Evolutionary conservation across 2,329 filamentous ascomycete genomes (phyloP).

Genomic region (Basipetospora sp.): DNA sequence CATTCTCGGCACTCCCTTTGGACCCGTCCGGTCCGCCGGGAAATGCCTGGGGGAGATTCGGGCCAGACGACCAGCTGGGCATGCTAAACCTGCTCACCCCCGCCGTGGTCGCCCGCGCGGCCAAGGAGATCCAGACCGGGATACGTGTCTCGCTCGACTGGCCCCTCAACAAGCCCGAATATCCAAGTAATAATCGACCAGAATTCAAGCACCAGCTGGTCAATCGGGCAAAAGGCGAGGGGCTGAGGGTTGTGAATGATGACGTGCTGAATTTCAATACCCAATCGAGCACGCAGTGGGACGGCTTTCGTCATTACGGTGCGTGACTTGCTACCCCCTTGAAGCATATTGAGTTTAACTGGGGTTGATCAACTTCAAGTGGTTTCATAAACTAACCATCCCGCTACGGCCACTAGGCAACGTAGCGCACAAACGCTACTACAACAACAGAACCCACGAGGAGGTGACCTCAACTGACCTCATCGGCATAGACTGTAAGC

Average conservation of each 20-base stretch:
- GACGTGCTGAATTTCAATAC: slow-evolving; percentile 4
- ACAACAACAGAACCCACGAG: background rate
- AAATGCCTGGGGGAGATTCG: slow-evolving; percentile 5
- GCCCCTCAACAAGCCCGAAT: background rate
- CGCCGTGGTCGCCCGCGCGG: background rate
- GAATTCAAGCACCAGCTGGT: slow-evolving; percentile 2
- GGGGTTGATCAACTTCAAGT: too few relatives aligned
- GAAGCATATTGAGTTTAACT: too few relatives aligned
- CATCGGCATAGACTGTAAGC: background rate
- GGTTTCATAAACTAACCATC: too few relatives aligned
- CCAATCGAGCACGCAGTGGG: slow-evolving; percentile 5
- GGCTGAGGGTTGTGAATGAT: slow-evolving; percentile 3
- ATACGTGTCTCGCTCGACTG: slow-evolving; percentile 1
- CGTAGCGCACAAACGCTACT: background rate
- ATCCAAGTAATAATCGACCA: slow-evolving; percentile 1
- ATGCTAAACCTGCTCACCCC: slow-evolving; percentile 6
- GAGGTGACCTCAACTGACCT: background rate
- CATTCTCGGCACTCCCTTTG: background rate
- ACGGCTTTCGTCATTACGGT: slow-evolving; percentile 6
- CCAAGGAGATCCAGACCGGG: slow-evolving; percentile 5
- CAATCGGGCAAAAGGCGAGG: background rate
- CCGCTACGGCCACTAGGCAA: too few relatives aligned
- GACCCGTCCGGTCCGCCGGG: slow-evolving; percentile 1
- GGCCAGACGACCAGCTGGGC: slow-evolving; percentile 3
- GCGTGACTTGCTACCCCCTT: too few relatives aligned